Base-by-base conservation (phyloP, 1,284 basidiomycete genomes). In the Marasmius fiardii region DNA sequence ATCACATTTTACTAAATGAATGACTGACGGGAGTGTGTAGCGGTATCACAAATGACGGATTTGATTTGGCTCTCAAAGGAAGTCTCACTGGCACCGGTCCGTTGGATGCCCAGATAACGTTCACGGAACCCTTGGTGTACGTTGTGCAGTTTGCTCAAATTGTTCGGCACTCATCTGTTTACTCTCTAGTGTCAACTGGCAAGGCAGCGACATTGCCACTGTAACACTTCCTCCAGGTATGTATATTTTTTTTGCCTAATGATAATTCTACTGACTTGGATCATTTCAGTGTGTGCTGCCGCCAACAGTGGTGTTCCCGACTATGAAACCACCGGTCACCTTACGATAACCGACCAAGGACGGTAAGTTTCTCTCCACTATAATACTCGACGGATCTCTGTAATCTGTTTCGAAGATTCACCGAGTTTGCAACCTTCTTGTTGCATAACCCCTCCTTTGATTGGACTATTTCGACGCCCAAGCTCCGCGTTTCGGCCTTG, bases 231-330 rank as follows among this genome's bases (percentile, higher is more conserved):
- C 85, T 47, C 72, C 85, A 14, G 70, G 82, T 82, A 47, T 52
- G 74, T 60, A 23, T 0, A 44, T 24, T 37, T 21, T 31, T 57
- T 20, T 47, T 14, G 21, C 8, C 26, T n/a, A 44, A 10, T 14
- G 12, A 49, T 33, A 58, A 43, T 43, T 56, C 11, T 53, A 23
- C 12, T 18, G 41, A 21, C 44, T 45, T 4, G 58, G 16, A 28
- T 24, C n/a, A 20, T 24, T 14, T 44, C 8, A 80, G 84, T 90
- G n/a, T 91, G 89, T 66, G 82, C 86, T 21, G 76, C 80, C 20
- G 88, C 88, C 7, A 81, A 87, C 60, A 72, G 66, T 10, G 89
- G 89, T 58, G 83, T 88, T 24, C 89, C 88, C 2, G 71, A 88
- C 62, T 85, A 88, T 59, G 64, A 71, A 39, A 73, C 83, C 0